These are phyloP conservation scores for Monosporozyma solicola DNA, from an alignment of 805 yeast genomes.

Conservation along the genomic window DNA sequence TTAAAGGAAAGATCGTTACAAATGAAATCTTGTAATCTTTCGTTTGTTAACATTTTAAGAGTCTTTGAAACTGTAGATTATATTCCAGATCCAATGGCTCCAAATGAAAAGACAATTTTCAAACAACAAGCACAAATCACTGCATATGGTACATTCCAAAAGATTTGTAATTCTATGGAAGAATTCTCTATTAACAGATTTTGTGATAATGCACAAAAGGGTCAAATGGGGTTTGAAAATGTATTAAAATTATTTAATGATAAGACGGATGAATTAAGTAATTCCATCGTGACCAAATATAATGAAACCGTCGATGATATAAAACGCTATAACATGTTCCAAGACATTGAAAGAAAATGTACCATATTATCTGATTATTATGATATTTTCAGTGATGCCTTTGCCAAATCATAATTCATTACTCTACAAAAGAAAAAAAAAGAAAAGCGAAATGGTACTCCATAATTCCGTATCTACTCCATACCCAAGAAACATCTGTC, in stretches of 20 bases:
- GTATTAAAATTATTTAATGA: slow-evolving; percentile 47
- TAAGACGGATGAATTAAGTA: slow-evolving; percentile 24
- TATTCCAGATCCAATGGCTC: slow-evolving; percentile 52
- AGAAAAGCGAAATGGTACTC: too few relatives aligned
- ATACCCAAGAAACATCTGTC: too few relatives aligned
- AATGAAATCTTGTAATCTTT: slow-evolving; percentile 79
- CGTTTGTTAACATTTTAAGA: slow-evolving; percentile 62
- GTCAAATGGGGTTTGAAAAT: slow-evolving; percentile 75
- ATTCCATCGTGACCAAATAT: slow-evolving; percentile 20
- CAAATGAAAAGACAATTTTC: slow-evolving; percentile 49
- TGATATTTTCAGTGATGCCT: slow-evolving; percentile 9
- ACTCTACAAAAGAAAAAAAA: too few relatives aligned
- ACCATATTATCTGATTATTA: slow-evolving; percentile 10
- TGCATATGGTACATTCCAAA: slow-evolving; percentile 65
- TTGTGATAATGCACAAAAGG: slow-evolving; percentile 75
- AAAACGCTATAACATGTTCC: slow-evolving; percentile 16
- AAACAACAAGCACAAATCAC: slow-evolving; percentile 81
- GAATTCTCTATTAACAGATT: slow-evolving; percentile 89
- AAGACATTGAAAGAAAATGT: slow-evolving; percentile 20
- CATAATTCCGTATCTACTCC: too few relatives aligned
- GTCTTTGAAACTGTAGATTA: slow-evolving; percentile 87
- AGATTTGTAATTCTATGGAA: slow-evolving; percentile 73
- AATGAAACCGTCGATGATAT: slow-evolving; percentile 27
- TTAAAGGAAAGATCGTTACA: slow-evolving; percentile 51
- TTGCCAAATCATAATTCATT: slow-evolving; percentile 2